Base-by-base conservation (phyloP, 2,329 filamentous ascomycete species). In the Aspergillus flavus region DNA sequence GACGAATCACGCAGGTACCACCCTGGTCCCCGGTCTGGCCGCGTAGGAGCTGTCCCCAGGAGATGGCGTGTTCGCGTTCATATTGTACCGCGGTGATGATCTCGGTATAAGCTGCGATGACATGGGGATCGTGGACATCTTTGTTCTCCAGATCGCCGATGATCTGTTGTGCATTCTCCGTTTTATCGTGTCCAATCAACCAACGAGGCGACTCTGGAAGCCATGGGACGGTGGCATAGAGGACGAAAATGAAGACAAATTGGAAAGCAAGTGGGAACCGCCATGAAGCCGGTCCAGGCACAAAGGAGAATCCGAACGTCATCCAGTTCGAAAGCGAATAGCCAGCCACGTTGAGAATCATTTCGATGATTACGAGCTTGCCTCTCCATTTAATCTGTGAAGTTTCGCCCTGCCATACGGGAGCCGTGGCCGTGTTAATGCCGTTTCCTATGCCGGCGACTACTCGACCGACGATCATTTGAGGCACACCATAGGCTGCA, bases 391-490 rank as follows among this genome's bases (percentile, higher is more conserved):
- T 72, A n/a, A 78, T 75, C 64, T 80, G 81, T 1, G 80, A 81
- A 0, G 81, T 84, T 65, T 85, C 83, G 9, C 80, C 79, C 69
- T 78, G 82, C 81, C 82, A 85, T 5, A 84, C 77, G 7, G 80
- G 81, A 16, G 80, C 81, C 2, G 80, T 82, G 0, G 80, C 75
- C 1, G 82, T 84, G 64, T 84, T 84, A 55, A 84, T 76, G 12
- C 82, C 83, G 23, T 67, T 67, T 6, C 63, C 63, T 6, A 62
- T 55, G 4, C 58, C 53, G 32, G 36, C 52, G 28, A 76, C 58
- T 19, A 84, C 79, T 11, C 82, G 76, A 6, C 83, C 83, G 23
- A 83, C 79, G 52, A 85, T 81, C 80, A 85, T 84, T 62, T 82
- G 76, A 5, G 81, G 69, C 0, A 82, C 72, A 32, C 76, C 73